phyloP scores from a whole-genome alignment of 179 eudicot genomes.

The Spergularia azorica region DNA sequence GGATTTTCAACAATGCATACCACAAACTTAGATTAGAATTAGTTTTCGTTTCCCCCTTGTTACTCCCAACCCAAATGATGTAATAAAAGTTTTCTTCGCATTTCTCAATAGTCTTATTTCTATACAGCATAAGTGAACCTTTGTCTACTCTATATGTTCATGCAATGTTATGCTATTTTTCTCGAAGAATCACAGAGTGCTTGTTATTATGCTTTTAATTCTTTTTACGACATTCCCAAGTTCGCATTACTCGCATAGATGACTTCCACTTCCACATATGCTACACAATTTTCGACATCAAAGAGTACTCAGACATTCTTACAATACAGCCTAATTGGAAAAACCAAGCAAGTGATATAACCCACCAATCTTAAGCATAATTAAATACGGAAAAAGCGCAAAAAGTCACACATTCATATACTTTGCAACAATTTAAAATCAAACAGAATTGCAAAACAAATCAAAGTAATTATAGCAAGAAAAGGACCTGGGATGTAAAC shows the following conservation, averaged over 20 bases:
- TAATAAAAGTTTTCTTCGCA: background rate
- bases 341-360: background rate
- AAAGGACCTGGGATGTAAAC: constrained; percentile 84
- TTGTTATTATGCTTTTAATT: background rate
- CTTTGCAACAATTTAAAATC: background rate
- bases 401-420: background rate
- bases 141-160: background rate
- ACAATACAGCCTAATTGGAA: background rate
- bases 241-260: background rate
- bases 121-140: background rate
- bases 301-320: too few species aligned
- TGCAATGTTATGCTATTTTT: background rate
- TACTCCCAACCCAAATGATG: background rate
- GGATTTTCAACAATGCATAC: background rate
- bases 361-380: background rate
- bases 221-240: background rate
- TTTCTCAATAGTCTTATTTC: background rate
- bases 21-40: background rate
- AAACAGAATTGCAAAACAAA: background rate
- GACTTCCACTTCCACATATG: background rate
- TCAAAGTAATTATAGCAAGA: background rate
- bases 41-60: background rate
- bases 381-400: background rate
- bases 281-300: too few species aligned
- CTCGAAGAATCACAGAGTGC: background rate